Base-by-base conservation (phyloP, 257 asterid genomes). In the Salvia hispanica region DNA sequence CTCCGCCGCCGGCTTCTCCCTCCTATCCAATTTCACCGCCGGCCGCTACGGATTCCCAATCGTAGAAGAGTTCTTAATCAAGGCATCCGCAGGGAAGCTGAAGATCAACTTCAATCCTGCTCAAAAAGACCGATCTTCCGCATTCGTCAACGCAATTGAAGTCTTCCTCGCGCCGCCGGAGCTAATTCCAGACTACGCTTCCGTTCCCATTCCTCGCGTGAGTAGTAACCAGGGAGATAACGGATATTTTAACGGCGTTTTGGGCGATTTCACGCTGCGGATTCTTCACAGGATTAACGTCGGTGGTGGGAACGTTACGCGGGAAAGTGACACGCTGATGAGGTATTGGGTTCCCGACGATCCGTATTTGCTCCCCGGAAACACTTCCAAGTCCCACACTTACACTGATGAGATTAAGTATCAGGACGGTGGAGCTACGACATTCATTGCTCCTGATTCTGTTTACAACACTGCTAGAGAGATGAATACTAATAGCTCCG, bases 271-370 rank as follows among this genome's bases (percentile, higher is more conserved):
- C 9, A 56, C 67, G 1, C 66, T 81, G 34, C 83, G 50, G 25
- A 76, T 81, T 2, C 46, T 84, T 60, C 68, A 83, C 70, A 78
- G 95, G 78, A 72, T 89, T 2, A 89, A 89, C 43, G 86, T 86
- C 3, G 96, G 95, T 34, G 94, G 95, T 4, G 2, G 2, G 0
- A n/a, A 10, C 2, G 36, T 86, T 28, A 72, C 39, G 3, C 69
- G 79, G 3, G 34, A 52, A 0, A 52, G 2, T 14, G 96, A 89
- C 58, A 55, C 79, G 7, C 13, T 83, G 55, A 25, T 74, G 75
- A 84, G 90, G 48, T 67, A 47, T 45, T 89, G 96, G 96, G 51
- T 74, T 4, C 75, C 90, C 14, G 96, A 84, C 68, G 88, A 84
- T 66, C 70, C 0, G 21, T 80, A 57, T 47, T 28, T 84, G 63